Evolutionary conservation across 495 filamentous ascomycete genomes (phyloP).

Genomic region (Podospora comata): DNA sequence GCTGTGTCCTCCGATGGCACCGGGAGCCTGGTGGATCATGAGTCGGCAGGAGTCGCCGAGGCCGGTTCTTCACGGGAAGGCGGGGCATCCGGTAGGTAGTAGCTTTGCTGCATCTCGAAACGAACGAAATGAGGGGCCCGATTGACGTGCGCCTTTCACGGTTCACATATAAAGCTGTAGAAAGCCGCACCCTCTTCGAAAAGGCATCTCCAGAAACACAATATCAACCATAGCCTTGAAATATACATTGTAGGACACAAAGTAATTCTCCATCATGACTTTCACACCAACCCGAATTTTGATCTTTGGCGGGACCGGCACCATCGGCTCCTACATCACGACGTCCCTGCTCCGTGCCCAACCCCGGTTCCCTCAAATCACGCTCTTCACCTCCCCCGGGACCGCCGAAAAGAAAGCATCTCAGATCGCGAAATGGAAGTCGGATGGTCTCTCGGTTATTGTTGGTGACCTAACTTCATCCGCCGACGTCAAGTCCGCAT

Average conservation of each 20-base stretch:
- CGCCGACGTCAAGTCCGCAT: conserved; percentile 52
- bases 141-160: conserved; percentile 12
- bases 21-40: neutral
- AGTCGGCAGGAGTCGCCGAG: neutral
- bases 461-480: conserved; percentile 56
- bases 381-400: conserved; percentile 60
- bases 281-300: conserved; percentile 53
- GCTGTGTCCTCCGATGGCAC: neutral
- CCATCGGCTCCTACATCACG: conserved; percentile 64
- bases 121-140: conserved; percentile 18
- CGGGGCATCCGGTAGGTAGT: neutral
- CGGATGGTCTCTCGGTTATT: conserved; percentile 54
- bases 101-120: neutral
- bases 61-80: conserved; percentile 1
- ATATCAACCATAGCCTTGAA: neutral
- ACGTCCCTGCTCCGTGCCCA: conserved; percentile 54
- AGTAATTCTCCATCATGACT: conserved; percentile 25
- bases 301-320: conserved; percentile 67
- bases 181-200: neutral
- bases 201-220: neutral
- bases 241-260: neutral
- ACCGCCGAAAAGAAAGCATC: conserved; percentile 50
- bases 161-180: neutral
- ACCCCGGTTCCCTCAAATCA: conserved; percentile 49
- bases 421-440: conserved; percentile 46